phyloP scores from a whole-genome alignment of 352 stramenopile genomes.

The Globisporangium recalcitrans region DNA sequence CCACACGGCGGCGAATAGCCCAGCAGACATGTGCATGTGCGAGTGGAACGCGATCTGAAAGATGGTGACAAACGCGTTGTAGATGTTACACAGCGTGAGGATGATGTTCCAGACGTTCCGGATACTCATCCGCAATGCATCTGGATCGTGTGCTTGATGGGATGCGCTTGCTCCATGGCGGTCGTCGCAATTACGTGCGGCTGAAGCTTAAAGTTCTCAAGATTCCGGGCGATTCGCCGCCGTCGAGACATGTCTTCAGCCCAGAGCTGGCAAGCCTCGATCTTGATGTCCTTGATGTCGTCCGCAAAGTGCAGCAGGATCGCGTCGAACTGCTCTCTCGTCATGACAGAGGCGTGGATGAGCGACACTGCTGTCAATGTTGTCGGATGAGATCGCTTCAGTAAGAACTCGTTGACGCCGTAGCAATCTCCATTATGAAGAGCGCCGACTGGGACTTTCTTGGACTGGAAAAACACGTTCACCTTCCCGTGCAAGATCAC shows the following conservation, averaged over 20 bases:
- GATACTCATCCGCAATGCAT: slow-evolving; percentile 24
- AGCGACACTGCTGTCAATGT: slow-evolving; percentile 44
- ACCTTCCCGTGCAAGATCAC: slow-evolving; percentile 56
- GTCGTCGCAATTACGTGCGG: slow-evolving; percentile 40
- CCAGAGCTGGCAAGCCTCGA: slow-evolving; percentile 38
- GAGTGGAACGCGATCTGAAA: slow-evolving; percentile 67
- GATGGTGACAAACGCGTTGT: slow-evolving; percentile 59
- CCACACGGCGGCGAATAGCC: slow-evolving; percentile 21
- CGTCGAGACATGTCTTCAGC: slow-evolving; percentile 29
- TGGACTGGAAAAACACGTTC: slow-evolving; percentile 54
- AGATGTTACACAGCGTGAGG: slow-evolving; percentile 57
- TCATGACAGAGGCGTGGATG: slow-evolving; percentile 67
- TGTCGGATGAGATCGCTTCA: slow-evolving; percentile 33
- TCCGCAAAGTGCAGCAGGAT: slow-evolving; percentile 58
- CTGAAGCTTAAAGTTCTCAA: slow-evolving; percentile 50
- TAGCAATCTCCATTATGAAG: slow-evolving; percentile 67
- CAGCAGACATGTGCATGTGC: slow-evolving; percentile 30
- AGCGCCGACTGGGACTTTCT: slow-evolving; percentile 43
- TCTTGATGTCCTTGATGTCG: slow-evolving; percentile 47
- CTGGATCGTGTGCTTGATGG: not conserved
- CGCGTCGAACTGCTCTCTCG: slow-evolving; percentile 62
- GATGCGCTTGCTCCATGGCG: slow-evolving; percentile 5
- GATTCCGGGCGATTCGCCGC: slow-evolving; percentile 35
- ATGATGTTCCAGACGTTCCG: slow-evolving; percentile 39
- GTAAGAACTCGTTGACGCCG: slow-evolving; percentile 60